A percentile compares a stretch with the other conserved stretches of the same genome.
These are phyloP conservation scores for Russula sp. DNA, from an alignment of 768 basidiomycete genomes.

Conservation along the genomic window DNA sequence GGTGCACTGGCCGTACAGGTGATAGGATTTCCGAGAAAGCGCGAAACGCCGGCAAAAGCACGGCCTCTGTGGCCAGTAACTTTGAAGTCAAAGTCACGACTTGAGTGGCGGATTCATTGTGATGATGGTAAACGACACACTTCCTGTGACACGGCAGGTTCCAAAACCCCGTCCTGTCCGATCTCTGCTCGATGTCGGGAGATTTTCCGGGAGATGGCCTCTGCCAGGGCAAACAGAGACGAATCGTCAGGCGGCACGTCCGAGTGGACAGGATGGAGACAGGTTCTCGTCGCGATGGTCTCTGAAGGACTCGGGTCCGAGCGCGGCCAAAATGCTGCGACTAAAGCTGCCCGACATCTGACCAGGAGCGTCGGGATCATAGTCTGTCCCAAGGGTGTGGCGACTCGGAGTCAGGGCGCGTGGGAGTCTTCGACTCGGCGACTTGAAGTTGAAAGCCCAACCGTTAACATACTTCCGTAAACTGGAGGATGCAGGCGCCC, in stretches of 20 bases:
- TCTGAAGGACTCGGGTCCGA: background rate
- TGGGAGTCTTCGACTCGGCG: constrained; percentile 5
- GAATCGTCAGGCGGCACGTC: background rate
- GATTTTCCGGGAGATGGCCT: constrained; percentile 5
- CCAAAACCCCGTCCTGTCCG: background rate
- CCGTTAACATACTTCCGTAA: background rate
- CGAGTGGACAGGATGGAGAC: background rate
- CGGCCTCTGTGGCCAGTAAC: constrained; percentile 2
- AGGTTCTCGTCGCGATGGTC: background rate
- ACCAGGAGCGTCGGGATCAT: constrained; percentile 8
- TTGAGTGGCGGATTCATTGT: background rate
- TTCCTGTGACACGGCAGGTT: background rate
- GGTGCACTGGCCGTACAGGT: constrained; percentile 3
- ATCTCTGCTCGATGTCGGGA: background rate
- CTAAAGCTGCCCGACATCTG: background rate
- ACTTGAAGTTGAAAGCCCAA: background rate
- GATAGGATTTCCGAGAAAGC: background rate
- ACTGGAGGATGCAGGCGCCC: background rate
- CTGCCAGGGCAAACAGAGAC: constrained; percentile 2
- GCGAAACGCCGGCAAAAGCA: constrained; percentile 11
- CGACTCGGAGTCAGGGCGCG: background rate
- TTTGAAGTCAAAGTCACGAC: background rate
- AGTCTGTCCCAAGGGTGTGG: background rate
- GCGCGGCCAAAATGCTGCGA: background rate
- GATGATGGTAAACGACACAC: constrained; percentile 3